Evolutionary conservation across 2,329 filamentous ascomycete genomes (phyloP).

Genomic region (Fusarium sp.): DNA sequence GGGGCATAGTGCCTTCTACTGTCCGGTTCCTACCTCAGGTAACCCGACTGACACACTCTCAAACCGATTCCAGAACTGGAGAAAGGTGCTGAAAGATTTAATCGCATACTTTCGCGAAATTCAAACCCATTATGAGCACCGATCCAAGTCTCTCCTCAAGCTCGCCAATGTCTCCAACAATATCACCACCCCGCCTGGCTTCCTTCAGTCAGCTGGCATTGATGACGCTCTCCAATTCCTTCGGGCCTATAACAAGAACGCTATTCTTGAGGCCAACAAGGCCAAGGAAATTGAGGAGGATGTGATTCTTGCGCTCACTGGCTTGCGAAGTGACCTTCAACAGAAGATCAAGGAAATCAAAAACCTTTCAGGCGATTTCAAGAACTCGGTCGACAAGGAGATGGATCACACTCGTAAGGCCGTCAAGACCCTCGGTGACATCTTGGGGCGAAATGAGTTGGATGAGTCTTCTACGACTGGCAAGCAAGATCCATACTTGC

Average conservation of each 20-base stretch:
- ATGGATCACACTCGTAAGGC: conserved; percentile 85
- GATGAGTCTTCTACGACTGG: conserved; percentile 79
- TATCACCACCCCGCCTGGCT: conserved; percentile 77
- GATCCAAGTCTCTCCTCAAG: conserved; percentile 84
- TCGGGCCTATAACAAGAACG: conserved; percentile 83
- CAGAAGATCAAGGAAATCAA: conserved; percentile 99
- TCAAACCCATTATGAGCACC: conserved; percentile 86
- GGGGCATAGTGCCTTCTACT: conserved; percentile 85
- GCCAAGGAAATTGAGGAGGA: conserved; percentile 91
- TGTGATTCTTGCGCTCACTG: conserved; percentile 87
- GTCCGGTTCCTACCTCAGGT: conserved; percentile 87
- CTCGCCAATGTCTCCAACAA: conserved; percentile 88
- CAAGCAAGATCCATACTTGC: conserved; percentile 91
- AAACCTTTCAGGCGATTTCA: conserved; percentile 91
- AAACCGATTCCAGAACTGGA: conserved; percentile 95
- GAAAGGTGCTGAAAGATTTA: conserved; percentile 93
- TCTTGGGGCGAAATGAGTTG: conserved; percentile 80
- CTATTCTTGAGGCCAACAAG: conserved; percentile 85
- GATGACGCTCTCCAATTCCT: conserved; percentile 87
- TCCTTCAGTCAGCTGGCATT: conserved; percentile 84
- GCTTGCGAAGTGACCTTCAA: conserved; percentile 85
- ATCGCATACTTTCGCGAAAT: conserved; percentile 95
- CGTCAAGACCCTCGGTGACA: conserved; percentile 84
- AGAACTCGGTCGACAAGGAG: conserved; percentile 95
- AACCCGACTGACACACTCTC: conserved; percentile 90